These are phyloP conservation scores for Malassezia psittaci DNA, from an alignment of 1,284 basidiomycete species.

Conservation along the genomic window DNA sequence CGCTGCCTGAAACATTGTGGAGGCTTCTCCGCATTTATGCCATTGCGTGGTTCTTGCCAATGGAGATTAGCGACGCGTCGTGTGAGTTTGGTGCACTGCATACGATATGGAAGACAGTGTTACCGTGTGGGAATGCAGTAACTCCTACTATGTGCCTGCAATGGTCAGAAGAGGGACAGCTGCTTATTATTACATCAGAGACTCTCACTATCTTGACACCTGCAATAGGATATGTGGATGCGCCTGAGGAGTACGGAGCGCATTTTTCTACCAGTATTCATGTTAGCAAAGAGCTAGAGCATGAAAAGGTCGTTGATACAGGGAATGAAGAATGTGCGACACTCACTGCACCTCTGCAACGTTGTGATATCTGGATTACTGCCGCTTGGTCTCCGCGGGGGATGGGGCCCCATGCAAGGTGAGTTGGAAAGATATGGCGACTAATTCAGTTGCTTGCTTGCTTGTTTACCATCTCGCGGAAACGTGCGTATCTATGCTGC, in stretches of 20 bases:
- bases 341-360: slow-evolving; percentile 1
- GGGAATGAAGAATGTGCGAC: slow-evolving; percentile 6
- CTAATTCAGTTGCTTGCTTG: slow-evolving; percentile 7
- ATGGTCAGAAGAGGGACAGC: slow-evolving; percentile 16
- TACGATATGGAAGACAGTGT: not conserved
- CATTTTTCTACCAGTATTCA: not conserved
- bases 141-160: not conserved
- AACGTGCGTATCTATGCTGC: not conserved
- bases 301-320: not conserved
- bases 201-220: slow-evolving; percentile 14
- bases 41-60: no score
- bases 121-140: slow-evolving; percentile 5
- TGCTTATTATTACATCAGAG: slow-evolving; percentile 1
- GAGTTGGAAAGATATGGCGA: not conserved
- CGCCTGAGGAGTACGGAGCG: not conserved
- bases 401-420: slow-evolving; percentile 4
- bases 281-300: not conserved
- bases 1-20: not conserved
- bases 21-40: not conserved
- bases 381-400: slow-evolving; percentile 13
- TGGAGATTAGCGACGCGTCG: not conserved
- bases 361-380: slow-evolving; percentile 9
- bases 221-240: not conserved
- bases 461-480: slow-evolving; percentile 5
- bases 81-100: not conserved